Conservation (phyloP, 768 basidiomycete genomes). For the Lactifluus pinguis region DNA sequence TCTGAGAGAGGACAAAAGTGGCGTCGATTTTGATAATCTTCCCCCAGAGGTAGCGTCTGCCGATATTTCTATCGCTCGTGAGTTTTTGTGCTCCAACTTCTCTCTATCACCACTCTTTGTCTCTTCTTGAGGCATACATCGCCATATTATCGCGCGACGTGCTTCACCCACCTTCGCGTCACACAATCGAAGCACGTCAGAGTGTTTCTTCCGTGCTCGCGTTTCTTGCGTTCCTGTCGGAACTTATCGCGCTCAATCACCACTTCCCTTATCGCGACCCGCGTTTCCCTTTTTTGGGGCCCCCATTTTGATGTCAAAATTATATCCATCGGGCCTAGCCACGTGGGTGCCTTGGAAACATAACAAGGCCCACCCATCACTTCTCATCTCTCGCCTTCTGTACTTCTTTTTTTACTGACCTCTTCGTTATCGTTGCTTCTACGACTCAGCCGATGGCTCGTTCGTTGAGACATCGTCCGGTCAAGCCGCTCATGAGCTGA, state of each 20-base stretch:
- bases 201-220: background rate
- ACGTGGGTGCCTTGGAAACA: conserved; percentile 7
- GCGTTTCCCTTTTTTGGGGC: conserved; percentile 6
- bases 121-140: background rate
- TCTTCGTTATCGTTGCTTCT: background rate
- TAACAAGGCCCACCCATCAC: background rate
- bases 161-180: background rate
- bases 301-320: background rate
- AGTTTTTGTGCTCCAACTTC: conserved; percentile 19
- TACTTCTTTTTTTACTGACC: conserved; percentile 3
- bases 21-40: conserved; percentile 20
- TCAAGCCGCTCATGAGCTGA: conserved; percentile 65
- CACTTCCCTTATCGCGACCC: background rate
- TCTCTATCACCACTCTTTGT: background rate
- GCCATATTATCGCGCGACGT: background rate
- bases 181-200: background rate
- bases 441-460: conserved; percentile 51
- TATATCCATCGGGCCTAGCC: background rate
- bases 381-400: background rate
- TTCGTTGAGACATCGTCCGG: conserved; percentile 79
- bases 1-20: conserved; percentile 7
- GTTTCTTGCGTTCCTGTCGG: background rate
- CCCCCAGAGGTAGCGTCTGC: conserved; percentile 26
- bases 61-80: conserved; percentile 28
- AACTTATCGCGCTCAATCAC: background rate